phyloP scores from a whole-genome alignment of 2,329 filamentous ascomycete species.

The Pestalotiopsis sp. region DNA sequence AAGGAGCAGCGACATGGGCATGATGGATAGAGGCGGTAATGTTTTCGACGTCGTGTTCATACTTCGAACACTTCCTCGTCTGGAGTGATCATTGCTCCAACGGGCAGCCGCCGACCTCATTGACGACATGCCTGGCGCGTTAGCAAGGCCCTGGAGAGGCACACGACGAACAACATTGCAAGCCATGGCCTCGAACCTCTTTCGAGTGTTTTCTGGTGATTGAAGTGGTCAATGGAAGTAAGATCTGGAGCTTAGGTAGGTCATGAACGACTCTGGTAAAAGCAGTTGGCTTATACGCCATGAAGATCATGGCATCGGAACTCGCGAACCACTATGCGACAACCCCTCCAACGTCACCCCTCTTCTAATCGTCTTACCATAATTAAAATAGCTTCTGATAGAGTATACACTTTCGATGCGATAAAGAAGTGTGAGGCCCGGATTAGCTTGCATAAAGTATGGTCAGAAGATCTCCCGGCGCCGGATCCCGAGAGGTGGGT shows the following conservation, averaged over 20 bases:
- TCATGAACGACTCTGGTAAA: not conserved
- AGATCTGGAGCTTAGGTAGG: not conserved
- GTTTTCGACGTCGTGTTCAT: not conserved
- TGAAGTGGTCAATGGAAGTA: not conserved
- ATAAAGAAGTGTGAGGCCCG: not conserved
- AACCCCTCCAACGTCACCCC: not conserved
- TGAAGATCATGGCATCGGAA: not conserved
- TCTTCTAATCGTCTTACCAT: not conserved
- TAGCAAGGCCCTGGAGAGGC: not conserved
- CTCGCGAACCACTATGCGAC: not conserved
- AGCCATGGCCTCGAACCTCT: not conserved
- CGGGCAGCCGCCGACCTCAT: not conserved
- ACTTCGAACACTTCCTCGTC: not conserved
- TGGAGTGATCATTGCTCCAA: not conserved
- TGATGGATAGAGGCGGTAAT: not conserved
- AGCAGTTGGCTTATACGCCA: not conserved
- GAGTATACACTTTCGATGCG: not conserved
- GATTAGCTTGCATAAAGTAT: not conserved
- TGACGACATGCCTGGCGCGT: not conserved
- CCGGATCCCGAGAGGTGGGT: not conserved
- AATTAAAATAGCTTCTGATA: not conserved
- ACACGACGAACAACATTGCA: not conserved
- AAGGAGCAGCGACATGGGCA: not conserved
- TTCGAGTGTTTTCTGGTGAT: not conserved
- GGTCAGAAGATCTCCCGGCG: not conserved